A percentile compares a stretch with the other conserved stretches of the same genome.
Evolutionary conservation across 169 alveolate species (phyloP).

Genomic region (Fabrea salina): DNA sequence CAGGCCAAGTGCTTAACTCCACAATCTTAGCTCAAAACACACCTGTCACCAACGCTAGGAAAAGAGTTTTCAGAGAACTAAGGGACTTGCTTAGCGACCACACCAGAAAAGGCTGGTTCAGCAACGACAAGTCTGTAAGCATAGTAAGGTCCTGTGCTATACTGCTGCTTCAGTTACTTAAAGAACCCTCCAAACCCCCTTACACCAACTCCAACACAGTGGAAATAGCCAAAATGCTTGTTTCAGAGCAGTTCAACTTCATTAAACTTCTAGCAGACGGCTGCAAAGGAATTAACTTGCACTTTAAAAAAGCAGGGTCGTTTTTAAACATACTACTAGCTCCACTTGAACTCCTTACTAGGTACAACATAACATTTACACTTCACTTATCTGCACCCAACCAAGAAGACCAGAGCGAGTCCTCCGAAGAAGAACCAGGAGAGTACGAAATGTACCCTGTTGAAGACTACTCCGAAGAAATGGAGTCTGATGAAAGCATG

Average conservation of each 20-base stretch:
- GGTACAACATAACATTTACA: neutral
- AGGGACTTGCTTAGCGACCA: neutral
- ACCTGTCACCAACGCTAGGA: neutral
- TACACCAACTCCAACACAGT: neutral
- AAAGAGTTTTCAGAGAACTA: neutral
- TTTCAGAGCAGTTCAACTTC: neutral
- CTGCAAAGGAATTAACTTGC: neutral
- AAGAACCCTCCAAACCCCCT: conserved; percentile 26
- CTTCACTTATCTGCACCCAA: neutral
- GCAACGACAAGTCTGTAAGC: conserved; percentile 15
- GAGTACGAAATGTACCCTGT: neutral
- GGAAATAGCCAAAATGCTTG: neutral
- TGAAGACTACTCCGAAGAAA: neutral
- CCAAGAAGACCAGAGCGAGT: neutral
- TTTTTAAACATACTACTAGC: conserved; percentile 1
- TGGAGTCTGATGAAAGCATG: neutral
- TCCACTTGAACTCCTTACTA: conserved; percentile 20
- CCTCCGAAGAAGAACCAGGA: neutral
- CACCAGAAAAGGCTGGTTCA: conserved; percentile 5
- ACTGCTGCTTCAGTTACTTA: neutral
- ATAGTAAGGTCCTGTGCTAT: conserved; percentile 10
- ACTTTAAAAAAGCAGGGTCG: conserved; percentile 23
- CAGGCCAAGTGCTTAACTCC: neutral
- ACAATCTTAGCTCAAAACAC: neutral
- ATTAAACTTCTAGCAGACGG: neutral